Percentiles rank a stretch among this genome's conserved stretches.
phyloP scores from a whole-genome alignment of 1,284 basidiomycete species.

The Ustilago trichophora region DNA sequence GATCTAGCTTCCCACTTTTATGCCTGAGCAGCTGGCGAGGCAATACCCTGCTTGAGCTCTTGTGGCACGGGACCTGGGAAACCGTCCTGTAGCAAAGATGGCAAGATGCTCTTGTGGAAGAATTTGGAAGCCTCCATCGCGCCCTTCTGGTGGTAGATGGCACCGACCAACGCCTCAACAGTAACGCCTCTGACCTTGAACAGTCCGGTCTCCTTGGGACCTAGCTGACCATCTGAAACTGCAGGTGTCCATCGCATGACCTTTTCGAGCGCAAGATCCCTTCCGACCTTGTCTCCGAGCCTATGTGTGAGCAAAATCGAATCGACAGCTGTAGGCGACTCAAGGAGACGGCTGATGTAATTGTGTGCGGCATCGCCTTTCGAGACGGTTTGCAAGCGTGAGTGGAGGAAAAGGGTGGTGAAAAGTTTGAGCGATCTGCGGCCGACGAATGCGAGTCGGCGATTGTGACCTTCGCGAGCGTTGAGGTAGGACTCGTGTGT shows the following conservation, averaged over 20 bases:
- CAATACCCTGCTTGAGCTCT: slow-evolving; percentile 18
- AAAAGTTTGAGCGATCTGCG: slow-evolving; percentile 59
- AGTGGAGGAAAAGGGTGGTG: slow-evolving; percentile 56
- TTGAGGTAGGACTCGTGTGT: slow-evolving; percentile 62
- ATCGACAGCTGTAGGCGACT: slow-evolving; percentile 39
- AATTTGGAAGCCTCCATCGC: slow-evolving; percentile 31
- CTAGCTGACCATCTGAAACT: slow-evolving; percentile 43
- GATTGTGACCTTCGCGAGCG: slow-evolving; percentile 56
- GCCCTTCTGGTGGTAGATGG: slow-evolving; percentile 60
- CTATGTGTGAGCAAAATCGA: slow-evolving; percentile 49
- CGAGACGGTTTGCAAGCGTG: slow-evolving; percentile 19
- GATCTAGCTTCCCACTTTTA: slow-evolving; percentile 1
- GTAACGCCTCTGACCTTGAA: slow-evolving; percentile 63
- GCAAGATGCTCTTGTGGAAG: slow-evolving; percentile 31
- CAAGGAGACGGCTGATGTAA: slow-evolving; percentile 46
- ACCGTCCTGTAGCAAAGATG: slow-evolving; percentile 22
- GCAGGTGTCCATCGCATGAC: slow-evolving; percentile 66
- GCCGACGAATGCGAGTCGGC: slow-evolving; percentile 60
- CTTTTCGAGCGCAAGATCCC: slow-evolving; percentile 57
- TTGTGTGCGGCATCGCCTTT: slow-evolving; percentile 16
- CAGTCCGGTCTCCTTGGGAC: slow-evolving; percentile 58
- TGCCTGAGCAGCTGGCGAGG: neutral
- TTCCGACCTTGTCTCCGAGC: slow-evolving; percentile 59
- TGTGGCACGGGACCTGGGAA: slow-evolving; percentile 37
- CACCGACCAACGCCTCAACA: slow-evolving; percentile 65